Base-by-base conservation (phyloP, 2,329 filamentous ascomycete genomes). In the Botrytis byssoidea region DNA sequence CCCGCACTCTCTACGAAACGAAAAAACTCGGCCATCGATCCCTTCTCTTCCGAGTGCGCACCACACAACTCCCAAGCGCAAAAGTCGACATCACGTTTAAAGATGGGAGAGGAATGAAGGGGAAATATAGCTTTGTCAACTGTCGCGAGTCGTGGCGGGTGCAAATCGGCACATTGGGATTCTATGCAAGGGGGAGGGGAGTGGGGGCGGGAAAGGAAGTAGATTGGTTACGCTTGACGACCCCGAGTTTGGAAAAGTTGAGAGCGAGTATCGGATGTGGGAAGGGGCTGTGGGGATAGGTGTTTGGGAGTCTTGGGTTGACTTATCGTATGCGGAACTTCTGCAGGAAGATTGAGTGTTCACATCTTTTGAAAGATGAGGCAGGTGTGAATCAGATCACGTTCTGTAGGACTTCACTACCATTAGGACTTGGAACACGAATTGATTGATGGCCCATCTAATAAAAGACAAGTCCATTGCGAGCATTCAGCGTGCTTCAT, bases 121-220 rank as follows among this genome's bases (percentile, higher is more conserved):
- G 72, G 0, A 70, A 73, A 64, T 70, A 73, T 32, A 73, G 72
- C 20, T 73, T 64, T 59, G 67, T 73, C 8, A 70, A 72, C 40
- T 66, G 67, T 35, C 29, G n/a, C 2, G 44, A 70, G 35, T n/a
- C 18, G 1, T 73, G 65, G 51, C 37, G 37, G 1, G 51, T 70
- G 35, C 55, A 71, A 18, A 22, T 73, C 4, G 57, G 72, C 0
- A 71, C 65, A 2, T 59, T 73, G 57, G 72, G 72, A 29, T 73
- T 73, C 22, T 73, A 73, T 65, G 22, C 12, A 5, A 29, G 46
- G 35, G 46, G 55, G 2, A 22, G 20, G 44, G 44, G 44, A 7
- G 8, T 7, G 7, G 44, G 44, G 44, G 1, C 8, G 0, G 51
- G 22, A 2, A 72, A 40, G 63, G 44, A 40, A 4, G 9, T 16